Evolutionary conservation across 2,329 filamentous ascomycete genomes (phyloP).

Genomic region (Zymoseptoria pseudotritici): DNA sequence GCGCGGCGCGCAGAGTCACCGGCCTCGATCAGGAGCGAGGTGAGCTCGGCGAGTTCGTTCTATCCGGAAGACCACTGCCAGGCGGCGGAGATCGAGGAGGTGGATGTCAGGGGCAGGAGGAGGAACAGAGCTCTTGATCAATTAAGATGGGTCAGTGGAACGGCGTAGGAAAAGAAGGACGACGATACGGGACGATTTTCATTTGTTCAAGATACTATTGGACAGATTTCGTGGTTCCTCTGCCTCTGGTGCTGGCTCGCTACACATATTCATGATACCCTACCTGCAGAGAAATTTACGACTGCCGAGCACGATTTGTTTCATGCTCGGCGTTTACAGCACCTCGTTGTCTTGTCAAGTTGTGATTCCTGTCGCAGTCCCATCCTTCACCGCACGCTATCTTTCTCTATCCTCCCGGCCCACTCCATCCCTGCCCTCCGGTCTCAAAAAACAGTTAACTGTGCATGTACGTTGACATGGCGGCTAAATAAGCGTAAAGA

Average conservation of each 20-base stretch:
- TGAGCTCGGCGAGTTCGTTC: constrained; percentile 8
- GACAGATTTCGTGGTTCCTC: too few species aligned
- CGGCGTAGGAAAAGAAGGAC: neutral
- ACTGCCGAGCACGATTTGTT: too few species aligned
- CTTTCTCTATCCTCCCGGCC: too few species aligned
- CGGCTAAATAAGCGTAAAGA: too few species aligned
- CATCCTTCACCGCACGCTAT: too few species aligned
- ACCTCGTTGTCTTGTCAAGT: too few species aligned
- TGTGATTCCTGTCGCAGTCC: too few species aligned
- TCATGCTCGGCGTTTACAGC: too few species aligned
- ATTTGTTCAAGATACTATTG: neutral
- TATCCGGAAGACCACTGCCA: constrained; percentile 13
- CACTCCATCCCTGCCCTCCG: too few species aligned
- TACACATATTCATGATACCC: neutral
- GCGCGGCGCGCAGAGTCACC: neutral
- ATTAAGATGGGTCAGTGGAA: neutral
- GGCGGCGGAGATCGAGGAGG: constrained; percentile 14
- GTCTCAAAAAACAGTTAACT: too few species aligned
- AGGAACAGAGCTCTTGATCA: constrained; percentile 6
- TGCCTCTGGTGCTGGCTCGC: neutral
- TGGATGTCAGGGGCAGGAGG: constrained; percentile 8
- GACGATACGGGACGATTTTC: neutral
- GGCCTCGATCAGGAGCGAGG: neutral
- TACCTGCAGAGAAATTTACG: neutral
- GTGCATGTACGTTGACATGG: too few species aligned